Percentiles rank a stretch among this genome's conserved stretches.
These are phyloP conservation scores for Termitomyces titanicus DNA, from an alignment of 768 basidiomycete species.

Conservation along the genomic window DNA sequence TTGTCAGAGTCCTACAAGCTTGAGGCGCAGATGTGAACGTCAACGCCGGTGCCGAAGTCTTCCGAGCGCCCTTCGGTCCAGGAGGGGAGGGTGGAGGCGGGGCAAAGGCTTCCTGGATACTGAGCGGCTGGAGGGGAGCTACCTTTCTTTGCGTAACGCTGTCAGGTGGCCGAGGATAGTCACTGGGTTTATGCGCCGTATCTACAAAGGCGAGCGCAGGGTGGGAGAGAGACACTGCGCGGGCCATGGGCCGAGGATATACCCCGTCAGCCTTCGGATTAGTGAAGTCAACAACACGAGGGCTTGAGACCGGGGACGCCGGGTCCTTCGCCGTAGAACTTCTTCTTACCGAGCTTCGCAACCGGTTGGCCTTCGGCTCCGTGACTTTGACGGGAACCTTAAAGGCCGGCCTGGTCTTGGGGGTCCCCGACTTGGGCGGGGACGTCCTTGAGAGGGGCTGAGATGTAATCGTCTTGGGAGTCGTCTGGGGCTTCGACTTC, in stretches of 20 bases:
- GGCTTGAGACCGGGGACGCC: background rate
- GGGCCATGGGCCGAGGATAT: constrained; percentile 1
- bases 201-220: background rate
- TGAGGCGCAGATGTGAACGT: background rate
- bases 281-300: background rate
- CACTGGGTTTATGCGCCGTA: background rate
- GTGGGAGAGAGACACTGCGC: background rate
- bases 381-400: background rate
- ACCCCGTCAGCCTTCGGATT: background rate
- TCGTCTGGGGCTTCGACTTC: background rate
- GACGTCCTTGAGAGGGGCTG: background rate
- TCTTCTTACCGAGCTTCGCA: background rate
- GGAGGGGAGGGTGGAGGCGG: background rate
- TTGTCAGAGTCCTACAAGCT: background rate
- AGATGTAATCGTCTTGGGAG: too few species aligned
- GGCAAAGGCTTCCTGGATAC: background rate
- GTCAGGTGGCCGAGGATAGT: constrained; percentile 4
- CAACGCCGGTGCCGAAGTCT: background rate
- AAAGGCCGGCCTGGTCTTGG: background rate
- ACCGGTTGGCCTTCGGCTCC: background rate
- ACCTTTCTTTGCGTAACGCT: too few species aligned
- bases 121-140: background rate
- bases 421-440: background rate
- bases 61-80: background rate
- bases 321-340: background rate